Evolutionary conservation across 225 moss, liverwort and hornwort species (phyloP).

Genomic region (Straminergon stramineum): DNA sequence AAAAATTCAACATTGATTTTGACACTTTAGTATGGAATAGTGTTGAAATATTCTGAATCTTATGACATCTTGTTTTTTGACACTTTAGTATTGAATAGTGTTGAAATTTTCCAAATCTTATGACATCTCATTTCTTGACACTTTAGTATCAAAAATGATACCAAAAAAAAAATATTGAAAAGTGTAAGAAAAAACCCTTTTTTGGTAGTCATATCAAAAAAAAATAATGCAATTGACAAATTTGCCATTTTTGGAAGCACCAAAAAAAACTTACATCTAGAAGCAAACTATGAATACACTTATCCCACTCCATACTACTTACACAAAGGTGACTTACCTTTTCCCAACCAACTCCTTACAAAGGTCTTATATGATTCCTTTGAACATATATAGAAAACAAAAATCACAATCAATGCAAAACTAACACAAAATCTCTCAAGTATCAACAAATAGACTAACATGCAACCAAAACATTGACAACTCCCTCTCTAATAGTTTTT

Average conservation of each 20-base stretch:
- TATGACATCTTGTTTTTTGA: neutral
- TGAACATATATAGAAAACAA: neutral
- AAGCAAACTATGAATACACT: accelerated
- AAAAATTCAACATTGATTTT: neutral
- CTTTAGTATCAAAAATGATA: neutral
- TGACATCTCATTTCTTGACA: neutral
- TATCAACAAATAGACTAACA: neutral
- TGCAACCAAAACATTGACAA: neutral
- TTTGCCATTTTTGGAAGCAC: neutral
- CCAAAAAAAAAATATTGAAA: accelerated
- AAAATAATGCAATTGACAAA: neutral
- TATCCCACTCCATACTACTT: neutral
- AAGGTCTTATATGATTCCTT: neutral
- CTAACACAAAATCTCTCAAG: accelerated
- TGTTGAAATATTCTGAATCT: neutral
- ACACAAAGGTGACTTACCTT: neutral
- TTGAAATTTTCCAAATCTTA: neutral
- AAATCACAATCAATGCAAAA: neutral
- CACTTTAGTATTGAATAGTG: neutral
- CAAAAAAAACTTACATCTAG: neutral
- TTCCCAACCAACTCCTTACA: accelerated
- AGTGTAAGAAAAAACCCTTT: neutral
- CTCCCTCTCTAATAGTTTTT: neutral
- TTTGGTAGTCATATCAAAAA: neutral
- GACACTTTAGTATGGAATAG: neutral